Base-by-base conservation (phyloP, 495 filamentous ascomycete genomes). In the Penicillium flavigenum region DNA sequence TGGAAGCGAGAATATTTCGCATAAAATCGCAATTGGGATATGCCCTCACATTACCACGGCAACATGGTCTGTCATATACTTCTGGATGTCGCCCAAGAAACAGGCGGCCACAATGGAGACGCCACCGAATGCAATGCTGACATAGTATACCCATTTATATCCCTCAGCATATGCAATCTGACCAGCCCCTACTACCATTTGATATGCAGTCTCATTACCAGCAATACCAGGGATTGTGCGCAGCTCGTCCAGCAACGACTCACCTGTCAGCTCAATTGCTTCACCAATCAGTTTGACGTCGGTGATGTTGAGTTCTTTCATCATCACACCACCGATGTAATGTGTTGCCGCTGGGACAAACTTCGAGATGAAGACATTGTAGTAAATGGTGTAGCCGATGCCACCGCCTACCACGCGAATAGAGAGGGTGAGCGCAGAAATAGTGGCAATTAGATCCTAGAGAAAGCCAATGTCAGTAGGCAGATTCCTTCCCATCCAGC, bases 351-450 rank as follows among this genome's bases (percentile, higher is more conserved):
- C 68, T 1, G 83, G 78, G 14, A 79, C 59, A 57, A 89, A 84
- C 71, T 87, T 88, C 61, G 79, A 78, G 61, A 82, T 68, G 73
- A 89, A 91, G 62, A 91, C 78, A 65, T 89, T 91, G 79, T 85
- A 90, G 78, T 91, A 91, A 56, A 86, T 81, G 22, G 80, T 81
- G 66, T 89, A 91, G 43, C 88, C 88, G 52, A 91, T 83, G 32
- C 82, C 75, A 36, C 88, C 87, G 34, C 88, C 88, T 34, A 89
- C 77, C 51, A 88, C 85, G 47, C 88, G 86, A 57, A 90, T 85
- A 22, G 86, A 81, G 48, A 90, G 83, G 2, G 88, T 88, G n/a
- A 91, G 72, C 11, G 88, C 85, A 12, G 87, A 83, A 49, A 90
- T 81, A 17, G 87, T 90, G 47, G 87, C 88, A 62, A 91, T 88